These are phyloP conservation scores for Pseudocercospora vitis DNA, from an alignment of 2,329 filamentous ascomycete species.

Conservation along the genomic window DNA sequence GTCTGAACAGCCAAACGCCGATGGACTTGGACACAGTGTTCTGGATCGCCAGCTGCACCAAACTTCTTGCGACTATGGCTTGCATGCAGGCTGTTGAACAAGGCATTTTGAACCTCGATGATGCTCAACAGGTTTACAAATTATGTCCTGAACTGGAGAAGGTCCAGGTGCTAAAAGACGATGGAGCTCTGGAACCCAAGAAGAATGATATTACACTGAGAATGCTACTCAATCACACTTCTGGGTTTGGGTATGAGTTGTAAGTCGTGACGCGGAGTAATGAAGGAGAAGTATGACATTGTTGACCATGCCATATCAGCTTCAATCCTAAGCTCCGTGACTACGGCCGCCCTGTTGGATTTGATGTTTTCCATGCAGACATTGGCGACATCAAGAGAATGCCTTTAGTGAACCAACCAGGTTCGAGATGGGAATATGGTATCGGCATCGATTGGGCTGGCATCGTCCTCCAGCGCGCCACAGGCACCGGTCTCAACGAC, in stretches of 20 bases:
- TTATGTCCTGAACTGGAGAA: conserved; percentile 47
- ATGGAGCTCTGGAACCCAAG: conserved; percentile 45
- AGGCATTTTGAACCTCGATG: conserved; percentile 45
- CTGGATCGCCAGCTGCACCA: conserved; percentile 57
- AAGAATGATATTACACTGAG: conserved; percentile 51
- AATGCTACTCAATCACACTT: conserved; percentile 54
- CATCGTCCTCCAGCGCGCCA: conserved; percentile 48
- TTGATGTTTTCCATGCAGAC: conserved; percentile 60
- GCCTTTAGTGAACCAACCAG: conserved; percentile 65
- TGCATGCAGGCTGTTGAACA: conserved; percentile 52
- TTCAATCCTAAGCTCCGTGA: conserved; percentile 46
- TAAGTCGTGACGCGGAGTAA: conserved; percentile 14
- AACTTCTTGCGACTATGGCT: conserved; percentile 46
- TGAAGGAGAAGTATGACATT: background rate
- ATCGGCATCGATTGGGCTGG: conserved; percentile 54
- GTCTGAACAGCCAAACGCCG: conserved; percentile 40
- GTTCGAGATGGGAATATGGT: conserved; percentile 60
- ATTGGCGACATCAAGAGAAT: conserved; percentile 48
- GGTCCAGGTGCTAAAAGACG: conserved; percentile 43
- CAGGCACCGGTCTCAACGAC: conserved; percentile 45
- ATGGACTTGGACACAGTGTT: conserved; percentile 62
- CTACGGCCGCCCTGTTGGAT: conserved; percentile 49
- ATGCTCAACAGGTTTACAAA: conserved; percentile 41
- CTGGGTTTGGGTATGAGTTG: conserved; percentile 53
- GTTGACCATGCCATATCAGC: conserved; percentile 17